A percentile compares a stretch with the other conserved stretches of the same genome.
These are phyloP conservation scores for Calonectria multiphialidica DNA, from an alignment of 2,329 filamentous ascomycete genomes.

Conservation along the genomic window DNA sequence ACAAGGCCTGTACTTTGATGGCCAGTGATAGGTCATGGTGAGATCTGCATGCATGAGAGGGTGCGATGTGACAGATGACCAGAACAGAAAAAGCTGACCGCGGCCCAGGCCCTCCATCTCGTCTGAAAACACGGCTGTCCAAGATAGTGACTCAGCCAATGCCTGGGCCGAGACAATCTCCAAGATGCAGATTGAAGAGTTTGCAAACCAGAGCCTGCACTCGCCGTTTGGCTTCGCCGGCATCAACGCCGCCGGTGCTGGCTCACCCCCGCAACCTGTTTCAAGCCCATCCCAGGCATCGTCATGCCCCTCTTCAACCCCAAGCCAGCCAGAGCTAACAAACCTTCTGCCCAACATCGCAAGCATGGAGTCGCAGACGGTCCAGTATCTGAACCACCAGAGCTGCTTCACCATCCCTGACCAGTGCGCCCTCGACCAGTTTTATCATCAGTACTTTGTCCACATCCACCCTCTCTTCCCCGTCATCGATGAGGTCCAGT, in stretches of 20 bases:
- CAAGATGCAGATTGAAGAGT: slow-evolving; percentile 1
- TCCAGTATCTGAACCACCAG: slow-evolving; percentile 9
- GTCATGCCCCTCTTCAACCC: background rate
- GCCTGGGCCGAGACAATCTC: background rate
- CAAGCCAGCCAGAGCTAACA: background rate
- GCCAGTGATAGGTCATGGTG: slow-evolving; percentile 12
- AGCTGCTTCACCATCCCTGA: slow-evolving; percentile 19
- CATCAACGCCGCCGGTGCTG: background rate
- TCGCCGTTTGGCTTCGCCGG: background rate
- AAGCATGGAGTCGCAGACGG: slow-evolving; percentile 1
- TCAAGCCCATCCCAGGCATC: background rate
- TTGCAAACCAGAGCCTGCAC: background rate
- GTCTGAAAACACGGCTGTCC: background rate
- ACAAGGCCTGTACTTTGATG: slow-evolving; percentile 19
- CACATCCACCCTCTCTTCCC: slow-evolving; percentile 18
- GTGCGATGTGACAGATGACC: background rate
- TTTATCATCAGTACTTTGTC: slow-evolving; percentile 14
- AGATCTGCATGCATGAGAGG: background rate
- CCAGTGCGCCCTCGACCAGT: background rate
- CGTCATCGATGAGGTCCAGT: slow-evolving; percentile 14
- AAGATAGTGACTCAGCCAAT: background rate
- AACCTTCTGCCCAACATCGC: slow-evolving; percentile 1
- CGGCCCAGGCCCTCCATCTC: slow-evolving; percentile 4
- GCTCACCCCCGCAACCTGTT: background rate
- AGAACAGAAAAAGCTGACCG: background rate